Evolutionary conservation across 2,329 filamentous ascomycete species (phyloP).

Genomic region (Atkinsonella hypoxylon): DNA sequence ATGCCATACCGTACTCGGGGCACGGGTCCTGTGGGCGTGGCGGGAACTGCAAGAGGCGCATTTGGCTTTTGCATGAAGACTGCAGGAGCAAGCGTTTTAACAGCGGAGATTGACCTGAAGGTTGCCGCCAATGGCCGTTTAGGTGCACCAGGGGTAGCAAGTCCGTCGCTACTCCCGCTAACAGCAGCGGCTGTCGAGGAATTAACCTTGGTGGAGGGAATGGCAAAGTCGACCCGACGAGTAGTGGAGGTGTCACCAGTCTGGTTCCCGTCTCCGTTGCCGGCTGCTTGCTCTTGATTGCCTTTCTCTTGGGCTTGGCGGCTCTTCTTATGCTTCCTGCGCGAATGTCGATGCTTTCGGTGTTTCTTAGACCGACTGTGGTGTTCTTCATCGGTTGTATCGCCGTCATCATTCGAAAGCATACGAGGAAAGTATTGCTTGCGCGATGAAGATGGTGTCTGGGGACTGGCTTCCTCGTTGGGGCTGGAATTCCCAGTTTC

Average conservation of each 20-base stretch:
- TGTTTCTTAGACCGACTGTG: conserved; percentile 21
- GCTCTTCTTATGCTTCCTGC: conserved; percentile 23
- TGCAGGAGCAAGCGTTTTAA: conserved; percentile 58
- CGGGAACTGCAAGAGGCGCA: conserved; percentile 9
- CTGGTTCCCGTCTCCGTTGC: conserved; percentile 19
- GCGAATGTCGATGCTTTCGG: conserved; percentile 19
- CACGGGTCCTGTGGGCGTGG: conserved; percentile 31
- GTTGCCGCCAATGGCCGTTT: conserved; percentile 37
- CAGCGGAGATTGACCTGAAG: conserved; percentile 43
- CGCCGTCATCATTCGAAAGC: conserved; percentile 29
- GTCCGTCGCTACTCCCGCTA: conserved; percentile 11
- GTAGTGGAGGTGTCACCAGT: conserved; percentile 18
- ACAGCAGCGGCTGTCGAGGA: conserved; percentile 17
- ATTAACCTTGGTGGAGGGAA: conserved; percentile 15
- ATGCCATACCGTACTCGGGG: conserved; percentile 52
- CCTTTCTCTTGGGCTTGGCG: conserved; percentile 32
- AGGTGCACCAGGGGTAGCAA: conserved; percentile 5
- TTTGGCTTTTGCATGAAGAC: conserved; percentile 47
- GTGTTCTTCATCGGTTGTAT: conserved; percentile 34
- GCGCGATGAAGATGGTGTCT: conserved; percentile 26
- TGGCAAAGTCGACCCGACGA: conserved; percentile 47
- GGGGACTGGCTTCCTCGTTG: conserved; percentile 26
- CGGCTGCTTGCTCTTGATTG: conserved; percentile 25
- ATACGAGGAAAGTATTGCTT: conserved; percentile 23
- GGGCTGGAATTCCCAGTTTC: conserved; percentile 20